Conservation (phyloP, 176 grass and related monocot species). For the Carex myosuroides region DNA sequence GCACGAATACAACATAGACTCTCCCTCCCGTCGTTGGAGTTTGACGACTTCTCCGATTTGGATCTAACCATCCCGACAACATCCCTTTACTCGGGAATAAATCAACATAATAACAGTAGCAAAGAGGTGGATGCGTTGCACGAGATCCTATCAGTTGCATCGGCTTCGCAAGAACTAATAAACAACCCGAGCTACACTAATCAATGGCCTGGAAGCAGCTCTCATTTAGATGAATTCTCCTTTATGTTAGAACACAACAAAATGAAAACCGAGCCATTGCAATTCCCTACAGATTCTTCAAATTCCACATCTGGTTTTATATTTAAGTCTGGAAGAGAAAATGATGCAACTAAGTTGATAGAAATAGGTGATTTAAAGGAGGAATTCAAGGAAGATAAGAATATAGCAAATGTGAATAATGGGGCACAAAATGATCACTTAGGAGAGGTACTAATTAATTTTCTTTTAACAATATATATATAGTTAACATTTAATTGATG, state of each 20-base stretch:
- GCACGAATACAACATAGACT: conserved; percentile 85
- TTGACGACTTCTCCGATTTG: conserved; percentile 55
- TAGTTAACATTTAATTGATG: neutral
- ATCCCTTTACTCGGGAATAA: conserved; percentile 36
- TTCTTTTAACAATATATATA: neutral
- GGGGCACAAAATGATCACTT: conserved; percentile 49
- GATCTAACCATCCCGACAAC: conserved; percentile 11
- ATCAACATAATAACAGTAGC: conserved; percentile 27
- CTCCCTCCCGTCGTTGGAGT: conserved; percentile 59
- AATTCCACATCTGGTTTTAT: conserved; percentile 26
- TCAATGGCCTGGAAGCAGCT: conserved; percentile 48
- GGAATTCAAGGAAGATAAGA: conserved; percentile 60
- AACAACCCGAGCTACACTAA: conserved; percentile 47
- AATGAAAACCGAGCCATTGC: neutral
- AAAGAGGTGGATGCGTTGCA: conserved; percentile 74
- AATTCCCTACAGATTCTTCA: neutral
- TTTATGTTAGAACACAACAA: conserved; percentile 14
- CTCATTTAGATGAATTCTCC: conserved; percentile 30
- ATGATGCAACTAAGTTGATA: conserved; percentile 35
- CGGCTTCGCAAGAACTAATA: conserved; percentile 70
- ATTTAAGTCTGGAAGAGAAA: conserved; percentile 19
- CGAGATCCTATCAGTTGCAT: conserved; percentile 72
- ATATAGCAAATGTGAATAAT: conserved; percentile 30
- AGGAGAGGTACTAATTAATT: conserved; percentile 42
- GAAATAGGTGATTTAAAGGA: conserved; percentile 55